Percentiles rank a stretch among this genome's conserved stretches.
Evolutionary conservation across 2,329 filamentous ascomycete species (phyloP).

Genomic region (Penicillium brasilianum): DNA sequence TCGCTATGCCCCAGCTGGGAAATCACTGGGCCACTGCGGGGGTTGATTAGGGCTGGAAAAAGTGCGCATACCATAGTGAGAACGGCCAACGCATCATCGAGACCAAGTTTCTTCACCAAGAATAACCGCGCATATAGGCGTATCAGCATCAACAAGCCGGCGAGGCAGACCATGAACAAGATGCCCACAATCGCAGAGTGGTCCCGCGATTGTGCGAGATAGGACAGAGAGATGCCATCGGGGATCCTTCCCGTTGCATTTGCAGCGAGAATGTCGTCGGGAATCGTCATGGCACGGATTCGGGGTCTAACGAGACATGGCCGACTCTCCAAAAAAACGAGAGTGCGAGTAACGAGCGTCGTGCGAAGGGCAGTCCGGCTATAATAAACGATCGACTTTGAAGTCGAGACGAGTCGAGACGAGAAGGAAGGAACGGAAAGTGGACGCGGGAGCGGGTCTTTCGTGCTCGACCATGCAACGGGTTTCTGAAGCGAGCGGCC

Average conservation of each 20-base stretch:
- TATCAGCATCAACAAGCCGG: slow-evolving; percentile 44
- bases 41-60: not conserved
- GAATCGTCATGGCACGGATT: slow-evolving; percentile 29
- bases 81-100: slow-evolving; percentile 58
- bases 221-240: slow-evolving; percentile 30
- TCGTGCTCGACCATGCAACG: slow-evolving; percentile 8
- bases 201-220: slow-evolving; percentile 37
- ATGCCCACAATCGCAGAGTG: slow-evolving; percentile 35
- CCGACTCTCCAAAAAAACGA: not conserved
- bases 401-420: not conserved
- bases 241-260: slow-evolving; percentile 36
- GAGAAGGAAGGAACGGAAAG: slow-evolving; percentile 8
- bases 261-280: slow-evolving; percentile 36
- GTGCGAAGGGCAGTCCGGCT: not conserved
- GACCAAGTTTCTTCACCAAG: slow-evolving; percentile 50
- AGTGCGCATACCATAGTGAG: slow-evolving; percentile 48
- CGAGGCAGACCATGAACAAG: slow-evolving; percentile 36
- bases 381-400: slow-evolving; percentile 6
- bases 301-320: slow-evolving; percentile 9
- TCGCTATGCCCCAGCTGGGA: not conserved
- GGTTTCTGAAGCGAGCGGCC: slow-evolving; percentile 8
- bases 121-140: slow-evolving; percentile 54
- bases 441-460: slow-evolving; percentile 20
- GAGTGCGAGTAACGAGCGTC: not conserved
- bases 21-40: not conserved